phyloP scores from a whole-genome alignment of 306 rosid species.

The Acacia confusa region DNA sequence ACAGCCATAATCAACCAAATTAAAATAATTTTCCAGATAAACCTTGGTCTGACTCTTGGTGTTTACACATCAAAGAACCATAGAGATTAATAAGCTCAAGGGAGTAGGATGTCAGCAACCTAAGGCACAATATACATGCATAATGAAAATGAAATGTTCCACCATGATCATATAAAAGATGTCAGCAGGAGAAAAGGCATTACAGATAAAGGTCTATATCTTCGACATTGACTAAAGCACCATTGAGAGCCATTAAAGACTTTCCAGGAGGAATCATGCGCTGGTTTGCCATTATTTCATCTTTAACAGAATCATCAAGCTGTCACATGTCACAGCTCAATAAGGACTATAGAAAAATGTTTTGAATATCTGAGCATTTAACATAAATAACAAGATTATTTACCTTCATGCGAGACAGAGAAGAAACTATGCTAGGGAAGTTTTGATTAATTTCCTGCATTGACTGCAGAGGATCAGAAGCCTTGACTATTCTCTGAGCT shows the following conservation, averaged over 20 bases:
- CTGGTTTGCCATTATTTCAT: constrained; percentile 91
- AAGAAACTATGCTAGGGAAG: constrained; percentile 93
- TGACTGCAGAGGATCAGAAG: constrained; percentile 96
- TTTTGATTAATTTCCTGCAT: constrained; percentile 99
- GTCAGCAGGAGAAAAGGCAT: constrained; percentile 52
- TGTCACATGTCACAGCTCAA: constrained; percentile 43
- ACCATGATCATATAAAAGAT: constrained; percentile 32
- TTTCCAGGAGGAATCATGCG: constrained; percentile 99
- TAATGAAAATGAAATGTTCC: constrained; percentile 22
- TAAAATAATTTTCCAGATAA: neutral
- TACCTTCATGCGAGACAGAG: constrained; percentile 98
- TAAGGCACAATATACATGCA: constrained; percentile 22
- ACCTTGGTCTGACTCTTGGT: constrained; percentile 14
- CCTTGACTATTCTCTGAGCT: constrained; percentile 95
- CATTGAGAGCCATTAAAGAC: constrained; percentile 97
- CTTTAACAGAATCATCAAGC: constrained; percentile 90
- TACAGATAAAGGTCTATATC: constrained; percentile 96
- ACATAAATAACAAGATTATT: constrained; percentile 22
- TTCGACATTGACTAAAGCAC: constrained; percentile 94
- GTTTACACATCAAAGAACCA: constrained; percentile 15
- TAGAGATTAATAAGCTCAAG: constrained; percentile 15
- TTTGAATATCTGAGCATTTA: constrained; percentile 20
- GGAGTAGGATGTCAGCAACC: constrained; percentile 8
- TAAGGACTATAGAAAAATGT: constrained; percentile 28
- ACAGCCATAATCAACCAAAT: constrained; percentile 15